Percentiles rank a stretch among this genome's conserved stretches.
phyloP scores from a whole-genome alignment of 495 filamentous ascomycete species.

The Penicillium simplicissimum region DNA sequence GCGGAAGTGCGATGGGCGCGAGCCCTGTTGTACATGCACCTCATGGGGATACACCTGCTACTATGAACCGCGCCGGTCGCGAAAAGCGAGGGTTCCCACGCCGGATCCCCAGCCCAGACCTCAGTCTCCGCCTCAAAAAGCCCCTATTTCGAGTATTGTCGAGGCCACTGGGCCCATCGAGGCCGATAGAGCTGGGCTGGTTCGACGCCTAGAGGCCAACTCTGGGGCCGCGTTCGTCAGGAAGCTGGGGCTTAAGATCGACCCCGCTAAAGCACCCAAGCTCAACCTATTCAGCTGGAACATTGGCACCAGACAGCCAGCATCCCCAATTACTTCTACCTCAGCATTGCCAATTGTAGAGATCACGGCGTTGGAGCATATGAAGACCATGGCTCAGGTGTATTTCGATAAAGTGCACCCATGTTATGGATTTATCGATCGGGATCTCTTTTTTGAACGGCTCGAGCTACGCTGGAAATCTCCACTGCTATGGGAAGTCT shows the following conservation, averaged over 20 bases:
- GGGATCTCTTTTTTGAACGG: constrained; percentile 26
- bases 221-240: constrained; percentile 54
- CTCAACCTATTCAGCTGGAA: constrained; percentile 57
- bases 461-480: constrained; percentile 37
- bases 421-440: constrained; percentile 51
- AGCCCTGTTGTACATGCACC: constrained; percentile 48
- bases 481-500: constrained; percentile 16
- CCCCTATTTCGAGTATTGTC: neutral
- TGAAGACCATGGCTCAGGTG: constrained; percentile 36
- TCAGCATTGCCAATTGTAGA: constrained; percentile 29
- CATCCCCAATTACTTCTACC: constrained; percentile 5
- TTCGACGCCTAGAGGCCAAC: constrained; percentile 45
- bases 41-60: constrained; percentile 50
- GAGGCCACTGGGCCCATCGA: constrained; percentile 16
- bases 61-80: constrained; percentile 24
- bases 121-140: constrained; percentile 1
- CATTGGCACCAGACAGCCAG: constrained; percentile 40
- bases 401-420: constrained; percentile 52
- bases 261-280: constrained; percentile 48
- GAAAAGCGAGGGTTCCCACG: neutral
- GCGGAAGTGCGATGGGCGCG: constrained; percentile 47
- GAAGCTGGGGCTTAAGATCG: constrained; percentile 49
- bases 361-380: constrained; percentile 37
- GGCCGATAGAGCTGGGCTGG: constrained; percentile 30
- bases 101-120: neutral